Evolutionary conservation across 1,284 basidiomycete genomes (phyloP).

Genomic region (Fomitopsis betulina): DNA sequence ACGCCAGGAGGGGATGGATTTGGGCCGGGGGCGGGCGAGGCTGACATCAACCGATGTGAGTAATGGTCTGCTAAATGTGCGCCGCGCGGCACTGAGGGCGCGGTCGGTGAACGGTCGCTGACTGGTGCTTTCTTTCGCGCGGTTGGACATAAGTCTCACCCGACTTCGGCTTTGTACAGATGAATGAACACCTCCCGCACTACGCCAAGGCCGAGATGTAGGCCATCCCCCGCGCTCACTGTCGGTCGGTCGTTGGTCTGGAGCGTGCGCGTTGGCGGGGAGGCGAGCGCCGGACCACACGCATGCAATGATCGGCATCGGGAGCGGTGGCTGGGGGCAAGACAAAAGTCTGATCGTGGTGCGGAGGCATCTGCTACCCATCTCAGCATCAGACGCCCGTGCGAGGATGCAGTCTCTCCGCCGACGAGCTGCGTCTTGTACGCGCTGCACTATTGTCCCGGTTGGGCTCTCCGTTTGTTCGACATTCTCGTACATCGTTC

Average conservation of each 20-base stretch:
- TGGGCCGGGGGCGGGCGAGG: constrained; percentile 37
- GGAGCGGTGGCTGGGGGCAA: not conserved
- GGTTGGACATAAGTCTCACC: constrained; percentile 58
- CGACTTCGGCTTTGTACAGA: constrained; percentile 74
- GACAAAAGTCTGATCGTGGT: not conserved
- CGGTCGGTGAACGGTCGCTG: constrained; percentile 11
- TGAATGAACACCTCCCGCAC: constrained; percentile 68
- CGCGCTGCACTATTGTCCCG: not conserved
- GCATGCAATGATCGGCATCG: not conserved
- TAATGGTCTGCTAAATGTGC: constrained; percentile 25
- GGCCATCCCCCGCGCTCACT: not conserved
- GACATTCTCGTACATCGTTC: not conserved
- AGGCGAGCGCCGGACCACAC: not conserved
- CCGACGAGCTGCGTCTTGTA: not conserved
- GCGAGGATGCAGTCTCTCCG: not conserved
- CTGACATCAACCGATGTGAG: constrained; percentile 79
- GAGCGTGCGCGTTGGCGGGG: not conserved
- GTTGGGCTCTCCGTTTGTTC: not conserved
- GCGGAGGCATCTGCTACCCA: not conserved
- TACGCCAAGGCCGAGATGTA: constrained; percentile 63
- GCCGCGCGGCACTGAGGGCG: not conserved
- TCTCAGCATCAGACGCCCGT: not conserved
- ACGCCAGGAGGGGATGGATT: constrained; percentile 51
- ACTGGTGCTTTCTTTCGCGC: constrained; percentile 27
- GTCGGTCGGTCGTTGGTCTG: not conserved